Evolutionary conservation across 192 early-diverging fungal genomes (phyloP).

Genomic region (Chytriomyces confervae): DNA sequence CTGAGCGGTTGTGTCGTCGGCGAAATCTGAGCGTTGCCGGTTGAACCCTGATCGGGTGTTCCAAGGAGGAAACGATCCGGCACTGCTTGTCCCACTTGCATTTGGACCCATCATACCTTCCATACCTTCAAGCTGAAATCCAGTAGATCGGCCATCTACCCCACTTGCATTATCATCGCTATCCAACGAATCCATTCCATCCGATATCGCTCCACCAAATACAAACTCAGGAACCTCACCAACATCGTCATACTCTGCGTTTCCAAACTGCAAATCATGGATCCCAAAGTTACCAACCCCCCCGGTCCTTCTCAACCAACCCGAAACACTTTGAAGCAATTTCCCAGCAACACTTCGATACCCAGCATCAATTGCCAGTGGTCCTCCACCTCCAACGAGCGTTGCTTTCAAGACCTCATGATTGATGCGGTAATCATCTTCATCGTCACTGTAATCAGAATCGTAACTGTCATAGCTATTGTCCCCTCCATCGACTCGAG

Average conservation of each 20-base stretch:
- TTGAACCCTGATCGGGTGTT: background rate
- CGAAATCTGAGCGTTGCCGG: too few species aligned
- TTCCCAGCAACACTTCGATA: background rate
- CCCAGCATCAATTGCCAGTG: background rate
- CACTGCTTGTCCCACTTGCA: background rate
- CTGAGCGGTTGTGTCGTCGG: too few species aligned
- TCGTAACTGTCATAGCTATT: constrained; percentile 19
- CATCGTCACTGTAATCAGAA: constrained; percentile 38
- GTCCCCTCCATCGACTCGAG: constrained; percentile 2
- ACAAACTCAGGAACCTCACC: background rate
- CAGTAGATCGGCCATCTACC: background rate
- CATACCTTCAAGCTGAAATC: background rate
- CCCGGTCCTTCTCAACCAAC: background rate
- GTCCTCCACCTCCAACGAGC: background rate
- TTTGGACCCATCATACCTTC: background rate
- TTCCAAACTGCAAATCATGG: background rate
- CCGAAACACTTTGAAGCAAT: background rate
- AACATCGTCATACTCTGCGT: background rate
- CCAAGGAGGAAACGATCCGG: background rate
- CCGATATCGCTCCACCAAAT: background rate
- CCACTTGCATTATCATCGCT: constrained; percentile 5
- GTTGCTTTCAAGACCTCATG: background rate
- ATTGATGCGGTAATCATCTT: constrained; percentile 26
- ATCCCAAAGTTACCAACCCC: constrained; percentile 4
- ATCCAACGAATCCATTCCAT: background rate